phyloP scores from a whole-genome alignment of 306 rosid genomes.

The Glycine latifolia region DNA sequence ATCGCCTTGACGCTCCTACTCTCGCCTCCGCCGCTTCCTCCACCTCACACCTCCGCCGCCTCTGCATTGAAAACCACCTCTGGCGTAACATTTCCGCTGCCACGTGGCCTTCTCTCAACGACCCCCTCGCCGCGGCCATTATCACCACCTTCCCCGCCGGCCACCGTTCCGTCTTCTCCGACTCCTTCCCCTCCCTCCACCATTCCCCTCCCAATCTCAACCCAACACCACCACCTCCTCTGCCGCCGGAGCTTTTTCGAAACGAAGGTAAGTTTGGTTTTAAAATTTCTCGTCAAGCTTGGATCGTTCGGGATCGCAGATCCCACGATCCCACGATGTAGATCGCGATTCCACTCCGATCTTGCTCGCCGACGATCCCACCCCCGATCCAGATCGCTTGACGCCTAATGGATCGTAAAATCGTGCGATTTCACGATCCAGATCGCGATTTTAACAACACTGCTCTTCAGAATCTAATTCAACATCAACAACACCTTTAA shows the following conservation, averaged over 20 bases:
- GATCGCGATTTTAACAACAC: no score
- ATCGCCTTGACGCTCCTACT: conserved; percentile 74
- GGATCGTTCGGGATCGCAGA: no score
- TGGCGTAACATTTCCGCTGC: conserved; percentile 66
- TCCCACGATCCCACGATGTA: no score
- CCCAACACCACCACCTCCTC: not conserved
- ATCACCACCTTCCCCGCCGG: conserved; percentile 64
- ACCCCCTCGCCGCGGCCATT: conserved; percentile 43
- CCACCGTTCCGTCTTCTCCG: conserved; percentile 78
- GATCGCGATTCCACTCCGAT: no score
- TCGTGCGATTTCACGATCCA: no score
- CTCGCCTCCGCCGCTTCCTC: conserved; percentile 66
- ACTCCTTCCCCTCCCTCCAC: conserved; percentile 66
- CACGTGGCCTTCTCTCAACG: conserved; percentile 75
- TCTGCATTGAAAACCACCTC: conserved; percentile 65
- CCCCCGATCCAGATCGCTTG: no score
- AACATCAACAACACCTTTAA: no score
- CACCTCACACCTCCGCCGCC: conserved; percentile 57
- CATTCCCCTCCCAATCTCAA: conserved; percentile 47
- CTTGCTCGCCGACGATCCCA: no score
- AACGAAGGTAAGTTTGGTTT: no score
- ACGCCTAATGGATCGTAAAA: no score
- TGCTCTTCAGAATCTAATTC: no score
- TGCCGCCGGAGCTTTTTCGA: conserved; percentile 38
- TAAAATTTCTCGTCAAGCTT: no score